A percentile compares a stretch with the other conserved stretches of the same genome.
These are phyloP conservation scores for Fusarium verticillioides DNA, from an alignment of 2,329 filamentous ascomycete species.

Conservation along the genomic window DNA sequence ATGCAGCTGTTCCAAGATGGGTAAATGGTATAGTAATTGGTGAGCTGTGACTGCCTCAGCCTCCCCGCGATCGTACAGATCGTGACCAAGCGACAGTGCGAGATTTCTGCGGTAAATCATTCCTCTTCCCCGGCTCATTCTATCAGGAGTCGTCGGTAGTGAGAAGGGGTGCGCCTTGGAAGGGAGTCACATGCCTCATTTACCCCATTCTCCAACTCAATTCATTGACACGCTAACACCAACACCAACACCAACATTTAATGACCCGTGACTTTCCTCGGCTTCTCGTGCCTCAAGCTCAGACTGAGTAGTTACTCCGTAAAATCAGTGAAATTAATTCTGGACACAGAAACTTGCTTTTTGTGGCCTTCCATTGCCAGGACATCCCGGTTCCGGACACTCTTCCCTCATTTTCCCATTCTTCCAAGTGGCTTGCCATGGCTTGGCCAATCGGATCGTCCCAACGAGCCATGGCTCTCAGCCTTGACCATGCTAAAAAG, in stretches of 20 bases:
- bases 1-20: not conserved
- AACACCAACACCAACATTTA: not conserved
- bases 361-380: not conserved
- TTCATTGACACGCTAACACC: slow-evolving; percentile 5
- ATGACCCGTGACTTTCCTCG: not conserved
- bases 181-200: slow-evolving; percentile 35
- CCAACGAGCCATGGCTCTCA: slow-evolving; percentile 13
- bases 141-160: not conserved
- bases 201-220: not conserved
- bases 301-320: not conserved
- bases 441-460: slow-evolving; percentile 34
- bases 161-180: slow-evolving; percentile 27
- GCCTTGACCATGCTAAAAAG: slow-evolving; percentile 10
- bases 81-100: not conserved
- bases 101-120: not conserved
- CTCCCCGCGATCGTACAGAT: slow-evolving; percentile 5
- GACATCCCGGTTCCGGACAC: not conserved
- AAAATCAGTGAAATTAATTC: not conserved
- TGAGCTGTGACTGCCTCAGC: slow-evolving; percentile 3
- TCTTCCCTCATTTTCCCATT: slow-evolving; percentile 15
- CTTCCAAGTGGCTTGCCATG: not conserved
- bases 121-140: not conserved
- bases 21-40: not conserved
- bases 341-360: not conserved
- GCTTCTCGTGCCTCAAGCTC: not conserved